phyloP scores from a whole-genome alignment of 495 filamentous ascomycete species.

The Aspergillus indologenus region DNA sequence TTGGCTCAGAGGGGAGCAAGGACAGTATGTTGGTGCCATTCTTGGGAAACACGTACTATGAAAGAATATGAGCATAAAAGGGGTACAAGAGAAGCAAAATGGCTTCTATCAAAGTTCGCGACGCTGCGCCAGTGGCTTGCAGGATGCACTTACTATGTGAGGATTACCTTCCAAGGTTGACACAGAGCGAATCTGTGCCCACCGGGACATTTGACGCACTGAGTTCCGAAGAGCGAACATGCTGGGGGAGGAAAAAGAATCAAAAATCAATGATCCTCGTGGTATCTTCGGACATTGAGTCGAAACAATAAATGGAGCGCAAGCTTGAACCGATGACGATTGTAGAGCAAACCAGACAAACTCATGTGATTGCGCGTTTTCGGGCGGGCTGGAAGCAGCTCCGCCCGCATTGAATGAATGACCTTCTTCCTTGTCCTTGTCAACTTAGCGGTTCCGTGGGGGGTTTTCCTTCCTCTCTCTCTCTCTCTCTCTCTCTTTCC shows the following conservation, averaged over 20 bases:
- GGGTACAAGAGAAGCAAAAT: too few species aligned
- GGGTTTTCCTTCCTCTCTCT: too few species aligned
- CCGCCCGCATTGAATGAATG: neutral
- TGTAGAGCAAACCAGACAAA: constrained; percentile 30
- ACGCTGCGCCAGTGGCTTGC: neutral
- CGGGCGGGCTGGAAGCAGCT: constrained; percentile 3
- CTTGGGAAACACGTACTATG: constrained; percentile 66
- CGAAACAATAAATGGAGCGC: constrained; percentile 1
- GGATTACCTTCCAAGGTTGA: constrained; percentile 55
- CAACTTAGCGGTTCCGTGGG: too few species aligned
- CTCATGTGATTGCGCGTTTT: constrained; percentile 30
- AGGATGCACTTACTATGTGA: constrained; percentile 45
- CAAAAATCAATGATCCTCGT: too few species aligned
- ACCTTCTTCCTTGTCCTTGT: neutral
- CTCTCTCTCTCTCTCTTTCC: neutral
- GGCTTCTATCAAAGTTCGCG: too few species aligned
- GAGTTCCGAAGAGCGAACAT: constrained; percentile 31
- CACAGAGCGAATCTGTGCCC: constrained; percentile 36
- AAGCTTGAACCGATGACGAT: constrained; percentile 22
- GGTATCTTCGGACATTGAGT: neutral
- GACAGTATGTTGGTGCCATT: constrained; percentile 59
- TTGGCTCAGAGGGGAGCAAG: constrained; percentile 71
- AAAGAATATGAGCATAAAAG: constrained; percentile 16
- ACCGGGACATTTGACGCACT: constrained; percentile 23
- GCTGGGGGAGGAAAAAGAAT: too few species aligned